Evolutionary conservation across 2,329 filamentous ascomycete species (phyloP).

Genomic region (Fusarium humuli): DNA sequence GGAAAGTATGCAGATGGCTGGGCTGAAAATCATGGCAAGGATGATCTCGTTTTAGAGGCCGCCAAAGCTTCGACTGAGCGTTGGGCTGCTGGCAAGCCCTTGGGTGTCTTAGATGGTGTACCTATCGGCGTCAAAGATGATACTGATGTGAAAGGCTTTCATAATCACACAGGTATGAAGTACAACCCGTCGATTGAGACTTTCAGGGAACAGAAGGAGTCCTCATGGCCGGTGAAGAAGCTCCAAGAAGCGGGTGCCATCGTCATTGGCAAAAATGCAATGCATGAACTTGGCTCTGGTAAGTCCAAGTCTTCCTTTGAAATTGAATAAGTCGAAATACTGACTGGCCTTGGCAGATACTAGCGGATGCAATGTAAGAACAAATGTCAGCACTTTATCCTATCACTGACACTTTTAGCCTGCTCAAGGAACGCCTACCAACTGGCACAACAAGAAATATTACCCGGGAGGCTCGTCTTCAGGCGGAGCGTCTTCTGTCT

Average conservation of each 20-base stretch:
- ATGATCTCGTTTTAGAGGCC: slow-evolving; percentile 71
- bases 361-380: slow-evolving; percentile 78
- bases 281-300: slow-evolving; percentile 82
- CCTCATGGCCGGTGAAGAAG: slow-evolving; percentile 77
- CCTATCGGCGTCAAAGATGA: slow-evolving; percentile 90
- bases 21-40: slow-evolving; percentile 69
- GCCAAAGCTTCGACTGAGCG: slow-evolving; percentile 79
- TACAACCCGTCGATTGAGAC: slow-evolving; percentile 65
- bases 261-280: slow-evolving; percentile 79
- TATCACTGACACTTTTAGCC: slow-evolving; percentile 61
- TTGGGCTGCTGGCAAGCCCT: slow-evolving; percentile 73
- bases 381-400: not conserved
- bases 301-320: slow-evolving; percentile 52
- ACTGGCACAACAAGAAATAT: slow-evolving; percentile 80
- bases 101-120: slow-evolving; percentile 82
- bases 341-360: slow-evolving; percentile 64
- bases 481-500: slow-evolving; percentile 77
- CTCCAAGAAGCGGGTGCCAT: slow-evolving; percentile 81
- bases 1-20: slow-evolving; percentile 78
- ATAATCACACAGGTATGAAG: slow-evolving; percentile 72
- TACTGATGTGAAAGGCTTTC: slow-evolving; percentile 76
- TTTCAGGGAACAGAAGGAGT: slow-evolving; percentile 65
- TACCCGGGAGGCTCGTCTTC: slow-evolving; percentile 86
- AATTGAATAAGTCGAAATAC: slow-evolving; percentile 27
- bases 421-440: slow-evolving; percentile 77